Evolutionary conservation across 257 asterid genomes (phyloP).

Genomic region (Solanum appendiculatum): DNA sequence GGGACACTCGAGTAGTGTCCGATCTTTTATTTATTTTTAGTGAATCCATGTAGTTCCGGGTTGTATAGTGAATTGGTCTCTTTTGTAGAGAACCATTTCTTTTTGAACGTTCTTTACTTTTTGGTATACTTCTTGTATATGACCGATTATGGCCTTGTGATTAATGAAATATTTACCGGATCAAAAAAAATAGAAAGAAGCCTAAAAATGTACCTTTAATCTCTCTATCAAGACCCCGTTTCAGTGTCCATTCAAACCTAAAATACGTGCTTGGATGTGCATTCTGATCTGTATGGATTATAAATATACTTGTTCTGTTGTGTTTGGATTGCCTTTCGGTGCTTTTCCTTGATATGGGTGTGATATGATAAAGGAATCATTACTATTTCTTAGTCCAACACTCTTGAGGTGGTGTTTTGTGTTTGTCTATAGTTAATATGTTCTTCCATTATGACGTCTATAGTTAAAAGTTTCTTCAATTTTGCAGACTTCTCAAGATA

Average conservation of each 20-base stretch:
- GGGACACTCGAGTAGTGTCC: background rate
- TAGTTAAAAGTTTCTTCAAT: background rate
- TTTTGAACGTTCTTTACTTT: background rate
- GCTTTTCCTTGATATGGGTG: background rate
- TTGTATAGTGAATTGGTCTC: background rate
- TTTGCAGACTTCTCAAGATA: constrained; percentile 46
- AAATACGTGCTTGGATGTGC: background rate
- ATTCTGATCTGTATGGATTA: background rate
- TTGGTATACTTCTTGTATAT: background rate
- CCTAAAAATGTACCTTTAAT: background rate
- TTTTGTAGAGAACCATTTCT: background rate
- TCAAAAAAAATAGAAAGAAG: background rate
- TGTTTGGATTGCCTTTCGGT: background rate
- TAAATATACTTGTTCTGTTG: background rate
- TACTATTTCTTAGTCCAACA: background rate
- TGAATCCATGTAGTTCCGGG: background rate
- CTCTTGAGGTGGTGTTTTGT: background rate
- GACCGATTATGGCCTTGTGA: background rate
- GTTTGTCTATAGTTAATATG: background rate
- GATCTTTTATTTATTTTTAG: too few relatives aligned
- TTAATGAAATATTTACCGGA: background rate
- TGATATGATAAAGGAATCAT: background rate
- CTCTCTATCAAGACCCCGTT: background rate
- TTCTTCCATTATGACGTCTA: background rate
- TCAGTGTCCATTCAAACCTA: background rate